Evolutionary conservation across 768 basidiomycete species (phyloP), one percentile per base, ranked within the genome.

Genomic region (Mycena rebaudengoi): DNA sequence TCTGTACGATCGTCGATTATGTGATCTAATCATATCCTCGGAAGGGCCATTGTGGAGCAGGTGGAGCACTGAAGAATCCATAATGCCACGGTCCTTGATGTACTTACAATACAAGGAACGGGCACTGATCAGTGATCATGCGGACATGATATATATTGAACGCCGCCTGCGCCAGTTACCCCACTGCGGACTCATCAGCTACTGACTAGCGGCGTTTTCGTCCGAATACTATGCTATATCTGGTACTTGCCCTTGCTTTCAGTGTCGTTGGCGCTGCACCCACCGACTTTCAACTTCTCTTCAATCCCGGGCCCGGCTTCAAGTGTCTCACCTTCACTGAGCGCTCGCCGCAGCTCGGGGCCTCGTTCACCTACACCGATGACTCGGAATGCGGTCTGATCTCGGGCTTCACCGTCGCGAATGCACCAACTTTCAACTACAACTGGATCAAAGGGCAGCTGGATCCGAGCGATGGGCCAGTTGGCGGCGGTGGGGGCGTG

Each of bases 371-470:
- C 12, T 51, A 35, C 49, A 16, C 5, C 6, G 49, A 51, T 35
- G 4, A 35, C 32, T 51, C 49, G 18, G 12, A 51, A 37, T 51
- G 49, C 32, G 12, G 49, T 35, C 21, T 35, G 49, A 51, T 51
- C 3, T 51, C 49, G 32, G 49, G 49, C 26, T 51, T 49, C 48
- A 49, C 7, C 14, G 48, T 51, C 21, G 49, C 49, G 32, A 35
- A 51, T 25, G 49, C 49, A 51, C 49, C 49, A 30, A 35, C 49
- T 35, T 51, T 51, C 49, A 37, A 51, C 49, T 51, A 51, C 49
- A 51, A 51, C 49, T 51, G 49, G 49, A 51, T 37, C 33, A 35
- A 51, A 25, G 49, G 21, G 49, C 33, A 21, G 20, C 37, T 51
- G 12, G 26, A 51, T 37, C 49, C 49, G 32, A 37, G 49, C 13